These are phyloP conservation scores for Hymenochaete sp. DNA, from an alignment of 1,284 basidiomycete genomes.

Conservation along the genomic window DNA sequence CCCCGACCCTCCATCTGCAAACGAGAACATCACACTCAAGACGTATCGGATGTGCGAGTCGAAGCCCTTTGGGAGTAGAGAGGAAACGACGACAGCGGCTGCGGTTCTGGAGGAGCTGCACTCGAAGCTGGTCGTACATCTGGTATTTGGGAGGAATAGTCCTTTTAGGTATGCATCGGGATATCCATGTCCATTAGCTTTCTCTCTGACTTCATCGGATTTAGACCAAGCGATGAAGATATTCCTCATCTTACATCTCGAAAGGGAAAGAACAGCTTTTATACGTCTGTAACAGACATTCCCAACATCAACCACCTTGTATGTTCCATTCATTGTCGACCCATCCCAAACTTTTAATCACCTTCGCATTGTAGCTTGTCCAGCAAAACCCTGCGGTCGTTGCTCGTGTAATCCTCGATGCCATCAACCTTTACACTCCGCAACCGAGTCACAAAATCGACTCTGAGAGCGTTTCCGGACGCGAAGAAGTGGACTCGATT, in stretches of 20 bases:
- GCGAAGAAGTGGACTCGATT: no score
- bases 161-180: slow-evolving; percentile 6
- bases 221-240: slow-evolving; percentile 33
- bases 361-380: no score
- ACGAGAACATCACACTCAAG: slow-evolving; percentile 11
- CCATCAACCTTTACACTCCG: no score
- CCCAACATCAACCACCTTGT: slow-evolving; percentile 28
- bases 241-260: slow-evolving; percentile 31
- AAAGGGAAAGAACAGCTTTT: slow-evolving; percentile 25
- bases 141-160: slow-evolving; percentile 9
- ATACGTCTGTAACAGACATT: slow-evolving; percentile 30
- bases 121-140: slow-evolving; percentile 1
- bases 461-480: no score
- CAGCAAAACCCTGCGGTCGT: no score
- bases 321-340: no score
- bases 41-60: slow-evolving; percentile 7
- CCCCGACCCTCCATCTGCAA: slow-evolving; percentile 5
- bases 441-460: no score
- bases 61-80: neutral
- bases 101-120: neutral
- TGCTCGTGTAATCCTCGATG: no score
- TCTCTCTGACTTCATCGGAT: neutral
- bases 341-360: no score
- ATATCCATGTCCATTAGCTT: neutral
- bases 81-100: neutral